phyloP scores from a whole-genome alignment of 257 asterid genomes.

The Jaltomata sinuosa region DNA sequence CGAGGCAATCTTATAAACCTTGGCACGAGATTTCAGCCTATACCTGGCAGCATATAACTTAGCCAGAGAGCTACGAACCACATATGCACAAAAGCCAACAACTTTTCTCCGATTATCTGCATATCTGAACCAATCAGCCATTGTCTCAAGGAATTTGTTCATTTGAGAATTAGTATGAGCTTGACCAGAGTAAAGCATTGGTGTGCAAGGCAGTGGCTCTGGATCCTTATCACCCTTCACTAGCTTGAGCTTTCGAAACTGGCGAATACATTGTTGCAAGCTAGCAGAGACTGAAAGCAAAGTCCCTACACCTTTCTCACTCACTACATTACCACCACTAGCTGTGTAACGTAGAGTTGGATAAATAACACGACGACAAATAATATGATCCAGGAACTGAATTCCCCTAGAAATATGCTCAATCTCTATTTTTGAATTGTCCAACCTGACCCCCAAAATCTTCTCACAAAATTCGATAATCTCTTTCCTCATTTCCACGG shows the following conservation, averaged over 20 bases:
- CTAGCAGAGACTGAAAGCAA: slow-evolving; percentile 86
- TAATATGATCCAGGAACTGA: slow-evolving; percentile 77
- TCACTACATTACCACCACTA: slow-evolving; percentile 70
- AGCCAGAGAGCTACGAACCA: slow-evolving; percentile 91
- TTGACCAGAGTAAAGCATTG: slow-evolving; percentile 95
- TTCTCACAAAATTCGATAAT: slow-evolving; percentile 64
- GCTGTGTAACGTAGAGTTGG: slow-evolving; percentile 94
- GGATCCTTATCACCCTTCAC: slow-evolving; percentile 92
- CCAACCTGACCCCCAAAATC: slow-evolving; percentile 49
- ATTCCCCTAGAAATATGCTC: slow-evolving; percentile 85
- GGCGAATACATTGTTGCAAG: slow-evolving; percentile 75
- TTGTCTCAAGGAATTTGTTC: slow-evolving; percentile 85
- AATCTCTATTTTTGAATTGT: slow-evolving; percentile 70
- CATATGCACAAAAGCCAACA: slow-evolving; percentile 91
- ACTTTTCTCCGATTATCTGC: slow-evolving; percentile 91
- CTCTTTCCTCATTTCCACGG: slow-evolving; percentile 55
- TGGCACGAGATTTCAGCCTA: slow-evolving; percentile 88
- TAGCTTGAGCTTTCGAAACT: slow-evolving; percentile 59
- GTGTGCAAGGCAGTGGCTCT: slow-evolving; percentile 92
- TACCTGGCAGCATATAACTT: slow-evolving; percentile 90
- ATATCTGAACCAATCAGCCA: slow-evolving; percentile 96
- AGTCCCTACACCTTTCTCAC: slow-evolving; percentile 87
- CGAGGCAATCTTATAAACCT: slow-evolving; percentile 81
- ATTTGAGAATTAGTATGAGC: slow-evolving; percentile 94
- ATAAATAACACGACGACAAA: slow-evolving; percentile 71